These are phyloP conservation scores for Acer saccharum DNA, from an alignment of 345 rosid genomes.

Conservation along the genomic window DNA sequence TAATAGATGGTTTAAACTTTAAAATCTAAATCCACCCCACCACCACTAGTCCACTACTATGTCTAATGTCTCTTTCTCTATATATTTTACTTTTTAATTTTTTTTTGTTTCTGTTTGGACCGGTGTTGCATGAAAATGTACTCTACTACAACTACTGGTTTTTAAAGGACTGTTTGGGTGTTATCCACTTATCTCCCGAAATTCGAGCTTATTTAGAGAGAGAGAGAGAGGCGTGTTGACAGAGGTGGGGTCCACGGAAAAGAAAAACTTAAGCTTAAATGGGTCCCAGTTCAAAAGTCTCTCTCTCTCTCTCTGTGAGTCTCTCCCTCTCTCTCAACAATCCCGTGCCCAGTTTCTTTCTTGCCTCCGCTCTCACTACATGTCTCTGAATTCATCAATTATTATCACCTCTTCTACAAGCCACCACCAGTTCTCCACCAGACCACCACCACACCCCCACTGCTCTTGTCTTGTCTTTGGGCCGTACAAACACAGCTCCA, in stretches of 20 bases:
- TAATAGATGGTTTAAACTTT: neutral
- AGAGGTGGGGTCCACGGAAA: neutral
- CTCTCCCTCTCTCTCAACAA: neutral
- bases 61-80: neutral
- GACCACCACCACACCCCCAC: slow-evolving; percentile 9
- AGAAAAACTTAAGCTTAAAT: neutral
- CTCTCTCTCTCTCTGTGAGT: too few species aligned
- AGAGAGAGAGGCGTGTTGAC: neutral
- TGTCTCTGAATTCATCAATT: slow-evolving; percentile 20
- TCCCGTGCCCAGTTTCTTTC: slow-evolving; percentile 7
- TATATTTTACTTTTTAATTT: neutral
- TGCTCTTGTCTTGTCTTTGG: neutral
- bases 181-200: slow-evolving; percentile 8
- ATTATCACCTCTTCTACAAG: slow-evolving; percentile 29
- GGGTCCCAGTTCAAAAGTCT: neutral
- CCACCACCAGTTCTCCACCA: neutral
- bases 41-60: too few species aligned
- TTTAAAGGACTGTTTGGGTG: neutral
- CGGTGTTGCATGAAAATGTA: neutral
- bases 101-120: neutral
- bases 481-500: neutral
- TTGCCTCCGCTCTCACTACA: neutral
- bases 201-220: neutral
- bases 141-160: neutral
- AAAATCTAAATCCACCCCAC: neutral